Evolutionary conservation across 768 basidiomycete species (phyloP), one percentile per base, ranked within the genome.

Genomic region (Tricholoma furcatifolium): DNA sequence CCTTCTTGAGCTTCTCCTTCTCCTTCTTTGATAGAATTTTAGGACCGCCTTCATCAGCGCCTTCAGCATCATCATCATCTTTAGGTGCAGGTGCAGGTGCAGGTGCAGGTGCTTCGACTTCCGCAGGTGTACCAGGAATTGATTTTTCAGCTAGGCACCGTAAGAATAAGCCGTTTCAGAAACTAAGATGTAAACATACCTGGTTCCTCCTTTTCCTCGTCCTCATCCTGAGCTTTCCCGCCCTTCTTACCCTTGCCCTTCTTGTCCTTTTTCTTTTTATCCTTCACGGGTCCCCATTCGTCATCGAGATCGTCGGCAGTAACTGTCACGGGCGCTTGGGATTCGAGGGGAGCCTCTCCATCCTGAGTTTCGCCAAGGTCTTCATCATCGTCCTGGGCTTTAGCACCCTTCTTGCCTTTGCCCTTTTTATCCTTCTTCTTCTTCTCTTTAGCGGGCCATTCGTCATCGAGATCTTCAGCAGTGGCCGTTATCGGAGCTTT

Each of bases 1-100:
- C 95, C 74, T 98, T 98, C 82, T 98, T 98, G 55, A 96, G 75
- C 67, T 87, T 87, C 68, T 98, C 95, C 73, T 98, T 98, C 77
- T 98, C 92, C 68, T 96, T 97, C 75, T 98, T 98, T 15, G 88
- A 86, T 32, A 97, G 70, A 30, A 96, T 66, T 70, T 87, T 85
- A 3, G 75, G 74, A 12, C 82, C 90, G 44, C 70, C 70, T 46
- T 78, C 84, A 27, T 79, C 81, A 35, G 69, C 79, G n/a, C 74
- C 84, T 6, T 77, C 82, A 20, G 73, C 80, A 18, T 75, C 78
- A 11, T 68, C 77, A 11, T 68, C 77, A 27, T 66, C 69, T 35
- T 63, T 73, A 21, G 69, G 45, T 21, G 62, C 43, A 14, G 70
- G 44, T 17, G 62, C 47, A 21, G 69, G 45, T 21, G 62, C 43